Percentiles rank a stretch among this genome's conserved stretches.
phyloP scores from a whole-genome alignment of 1,284 basidiomycete genomes.

The Irpex sp. region DNA sequence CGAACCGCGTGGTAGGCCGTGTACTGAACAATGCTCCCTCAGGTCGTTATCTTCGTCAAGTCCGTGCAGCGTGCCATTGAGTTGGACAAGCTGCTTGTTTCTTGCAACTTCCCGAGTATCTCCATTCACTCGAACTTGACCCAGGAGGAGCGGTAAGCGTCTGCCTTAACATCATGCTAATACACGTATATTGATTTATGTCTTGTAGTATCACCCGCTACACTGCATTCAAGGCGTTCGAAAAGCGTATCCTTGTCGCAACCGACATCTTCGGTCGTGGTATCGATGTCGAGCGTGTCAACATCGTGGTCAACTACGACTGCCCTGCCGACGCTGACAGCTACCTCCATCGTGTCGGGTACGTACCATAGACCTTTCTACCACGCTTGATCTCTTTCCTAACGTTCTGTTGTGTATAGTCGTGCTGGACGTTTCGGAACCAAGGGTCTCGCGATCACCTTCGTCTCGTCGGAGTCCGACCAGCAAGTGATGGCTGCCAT shows the following conservation, averaged over 20 bases:
- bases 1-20: neutral
- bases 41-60: conserved; percentile 99
- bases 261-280: conserved; percentile 98
- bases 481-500: conserved; percentile 91
- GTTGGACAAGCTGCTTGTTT: conserved; percentile 92
- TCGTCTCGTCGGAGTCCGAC: conserved; percentile 90
- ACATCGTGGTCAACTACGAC: conserved; percentile 96
- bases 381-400: neutral
- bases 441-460: conserved; percentile 99
- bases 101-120: conserved; percentile 99
- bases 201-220: conserved; percentile 85
- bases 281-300: conserved; percentile 97
- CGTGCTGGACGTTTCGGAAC: conserved; percentile 99
- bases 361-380: conserved; percentile 25
- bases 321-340: conserved; percentile 96
- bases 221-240: conserved; percentile 98
- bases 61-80: conserved; percentile 96
- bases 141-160: conserved; percentile 90
- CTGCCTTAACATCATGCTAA: conserved; percentile 7
- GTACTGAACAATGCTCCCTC: neutral
- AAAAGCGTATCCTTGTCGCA: conserved; percentile 98
- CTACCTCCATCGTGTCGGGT: conserved; percentile 98
- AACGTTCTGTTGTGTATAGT: conserved; percentile 33
- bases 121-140: conserved; percentile 93
- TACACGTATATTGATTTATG: conserved; percentile 8